Base-by-base conservation (phyloP, 768 basidiomycete species). In the Lactarius akahatsu region DNA sequence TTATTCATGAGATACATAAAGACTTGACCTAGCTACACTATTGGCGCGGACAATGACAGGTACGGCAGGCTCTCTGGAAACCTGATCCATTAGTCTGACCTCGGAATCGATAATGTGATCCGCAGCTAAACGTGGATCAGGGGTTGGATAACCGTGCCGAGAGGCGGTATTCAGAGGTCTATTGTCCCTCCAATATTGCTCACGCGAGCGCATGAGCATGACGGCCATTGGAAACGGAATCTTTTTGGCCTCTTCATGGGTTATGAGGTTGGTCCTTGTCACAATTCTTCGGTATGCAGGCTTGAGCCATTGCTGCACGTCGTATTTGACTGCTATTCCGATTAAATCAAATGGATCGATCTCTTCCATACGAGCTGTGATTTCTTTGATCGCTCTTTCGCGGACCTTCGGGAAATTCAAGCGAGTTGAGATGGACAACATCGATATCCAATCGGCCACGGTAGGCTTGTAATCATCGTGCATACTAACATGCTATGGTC, bases 231-330 rank as follows among this genome's bases (percentile, higher is more conserved):
- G 58, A 43, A 60, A 40, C 6, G 66, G 41, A 9, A 67, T 50
- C 15, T 50, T 59, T n/a, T 16, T 38, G 7, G 62, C 57, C 16
- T 67, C 66, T 59, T 26, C 20, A 8, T 63, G 57, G 6, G 52
- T 40, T 34, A 67, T 67, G 9, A 56, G 62, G 34, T 15, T 16
- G 18, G 0, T 1, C 6, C 67, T 69, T 4, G 9, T 59, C 47
- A 69, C 67, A 15, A 69, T 62, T 32, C 54, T 59, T 2, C 43
- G 15, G 52, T 70, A 62, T 0, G 71, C 68, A 3, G 68, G 71
- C 26, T 64, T 57, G 36, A 72, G 59, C 73, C 73, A 74, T 16
- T 72, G 62, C 16, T 50, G 26, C 8, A 71, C 70, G 26, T 64
- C 66, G 62, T 66, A 72, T 50, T 66, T 66, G 8, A 64, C 59